Conservation (phyloP, 2,329 filamentous ascomycete species). For the Colletotrichum agaves region DNA sequence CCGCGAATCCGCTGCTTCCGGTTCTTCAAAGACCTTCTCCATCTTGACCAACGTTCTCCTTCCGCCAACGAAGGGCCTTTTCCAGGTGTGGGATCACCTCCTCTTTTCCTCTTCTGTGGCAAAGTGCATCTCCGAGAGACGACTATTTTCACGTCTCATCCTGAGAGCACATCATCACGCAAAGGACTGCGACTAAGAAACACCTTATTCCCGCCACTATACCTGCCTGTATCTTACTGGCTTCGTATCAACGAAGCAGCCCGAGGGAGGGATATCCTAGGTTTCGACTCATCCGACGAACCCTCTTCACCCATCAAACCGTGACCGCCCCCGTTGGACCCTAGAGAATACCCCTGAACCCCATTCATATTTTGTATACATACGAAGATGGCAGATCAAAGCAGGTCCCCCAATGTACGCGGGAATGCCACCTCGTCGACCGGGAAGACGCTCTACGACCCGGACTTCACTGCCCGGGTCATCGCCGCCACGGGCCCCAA, state of each 20-base stretch:
- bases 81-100: background rate
- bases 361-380: background rate
- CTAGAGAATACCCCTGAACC: background rate
- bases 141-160: conserved; percentile 6
- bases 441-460: conserved; percentile 40
- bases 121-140: background rate
- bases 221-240: no score
- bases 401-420: background rate
- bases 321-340: background rate
- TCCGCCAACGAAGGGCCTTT: background rate
- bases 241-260: background rate
- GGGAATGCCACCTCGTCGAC: background rate
- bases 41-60: background rate
- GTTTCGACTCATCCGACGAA: conserved; percentile 21
- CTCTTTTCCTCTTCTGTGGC: no score
- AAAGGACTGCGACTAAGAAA: no score
- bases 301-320: background rate
- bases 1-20: background rate
- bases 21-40: background rate
- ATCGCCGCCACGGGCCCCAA: conserved; percentile 73
- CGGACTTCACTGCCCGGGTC: conserved; percentile 69
- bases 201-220: no score
- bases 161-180: no score
- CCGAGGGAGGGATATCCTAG: background rate
- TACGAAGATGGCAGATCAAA: conserved; percentile 4